These are phyloP conservation scores for Penicillium sp. DNA, from an alignment of 2,329 filamentous ascomycete species.

Conservation along the genomic window DNA sequence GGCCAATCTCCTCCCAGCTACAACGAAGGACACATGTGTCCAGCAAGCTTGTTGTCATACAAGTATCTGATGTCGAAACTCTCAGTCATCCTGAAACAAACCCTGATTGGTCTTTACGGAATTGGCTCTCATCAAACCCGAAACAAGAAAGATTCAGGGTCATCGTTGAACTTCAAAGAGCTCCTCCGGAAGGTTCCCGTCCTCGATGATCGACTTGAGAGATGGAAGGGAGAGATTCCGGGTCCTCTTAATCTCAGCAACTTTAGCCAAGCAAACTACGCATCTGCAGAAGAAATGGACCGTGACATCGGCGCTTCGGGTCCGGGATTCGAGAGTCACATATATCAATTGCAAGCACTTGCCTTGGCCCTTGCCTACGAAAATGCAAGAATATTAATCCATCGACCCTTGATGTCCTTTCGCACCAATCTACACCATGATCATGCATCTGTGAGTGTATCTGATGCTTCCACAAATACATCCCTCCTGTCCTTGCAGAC, in stretches of 20 bases:
- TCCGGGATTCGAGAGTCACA: conserved; percentile 24
- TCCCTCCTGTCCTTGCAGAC: conserved; percentile 11
- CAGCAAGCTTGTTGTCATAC: conserved; percentile 22
- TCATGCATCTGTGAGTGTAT: neutral
- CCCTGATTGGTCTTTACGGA: conserved; percentile 21
- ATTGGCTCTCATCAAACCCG: neutral
- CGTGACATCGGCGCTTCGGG: conserved; percentile 26
- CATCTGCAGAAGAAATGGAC: conserved; percentile 22
- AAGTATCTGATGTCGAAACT: conserved; percentile 30
- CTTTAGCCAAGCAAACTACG: conserved; percentile 1
- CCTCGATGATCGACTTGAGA: conserved; percentile 7
- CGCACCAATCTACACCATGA: conserved; percentile 1
- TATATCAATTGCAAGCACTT: conserved; percentile 37
- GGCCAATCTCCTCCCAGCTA: conserved; percentile 10
- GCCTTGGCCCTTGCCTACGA: conserved; percentile 36
- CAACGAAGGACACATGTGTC: conserved; percentile 6
- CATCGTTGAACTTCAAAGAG: neutral
- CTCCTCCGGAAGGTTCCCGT: conserved; percentile 8
- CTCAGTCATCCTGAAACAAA: conserved; percentile 18
- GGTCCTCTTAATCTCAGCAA: conserved; percentile 2
- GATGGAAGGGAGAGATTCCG: conserved; percentile 23
- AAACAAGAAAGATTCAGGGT: neutral
- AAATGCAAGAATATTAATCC: conserved; percentile 35
- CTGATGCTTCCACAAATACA: neutral
- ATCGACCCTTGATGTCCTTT: conserved; percentile 30